Evolutionary conservation across 129 eudicot genomes (phyloP).

Genomic region (Lactuca saligna): DNA sequence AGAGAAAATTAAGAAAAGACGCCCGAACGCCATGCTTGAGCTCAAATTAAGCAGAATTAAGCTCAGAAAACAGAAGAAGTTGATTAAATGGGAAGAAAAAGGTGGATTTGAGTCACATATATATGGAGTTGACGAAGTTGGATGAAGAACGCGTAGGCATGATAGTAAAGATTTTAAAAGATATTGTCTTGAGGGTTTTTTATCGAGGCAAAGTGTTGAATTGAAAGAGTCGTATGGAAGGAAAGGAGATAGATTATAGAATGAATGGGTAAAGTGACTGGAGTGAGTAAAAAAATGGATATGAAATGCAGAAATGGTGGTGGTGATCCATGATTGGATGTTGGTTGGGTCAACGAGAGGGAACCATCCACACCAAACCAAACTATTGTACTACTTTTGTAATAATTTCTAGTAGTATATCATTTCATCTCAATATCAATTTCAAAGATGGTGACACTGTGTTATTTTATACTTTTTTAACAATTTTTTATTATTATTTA

Average conservation of each 20-base stretch:
- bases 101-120: neutral
- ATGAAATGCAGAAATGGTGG: constrained; percentile 23
- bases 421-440: too few relatives aligned
- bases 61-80: neutral
- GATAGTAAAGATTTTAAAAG: neutral
- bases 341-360: neutral
- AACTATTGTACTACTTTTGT: too few relatives aligned
- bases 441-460: too few relatives aligned
- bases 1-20: constrained; percentile 20
- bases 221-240: constrained; percentile 12
- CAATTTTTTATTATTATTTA: too few relatives aligned
- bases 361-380: too few relatives aligned
- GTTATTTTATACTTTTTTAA: too few relatives aligned
- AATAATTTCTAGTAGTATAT: too few relatives aligned
- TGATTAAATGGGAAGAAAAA: constrained; percentile 13
- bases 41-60: neutral
- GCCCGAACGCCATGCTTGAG: constrained; percentile 22
- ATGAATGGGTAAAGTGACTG: constrained; percentile 14
- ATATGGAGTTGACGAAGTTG: constrained; percentile 9
- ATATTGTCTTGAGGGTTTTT: neutral
- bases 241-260: neutral
- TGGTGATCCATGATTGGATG: constrained; percentile 11
- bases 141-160: neutral
- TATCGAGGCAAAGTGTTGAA: neutral
- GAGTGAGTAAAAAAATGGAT: constrained; percentile 10